Percentiles rank a stretch among this genome's conserved stretches.
These are phyloP conservation scores for Mycena kentingensis DNA, from an alignment of 768 basidiomycete genomes.

Conservation along the genomic window DNA sequence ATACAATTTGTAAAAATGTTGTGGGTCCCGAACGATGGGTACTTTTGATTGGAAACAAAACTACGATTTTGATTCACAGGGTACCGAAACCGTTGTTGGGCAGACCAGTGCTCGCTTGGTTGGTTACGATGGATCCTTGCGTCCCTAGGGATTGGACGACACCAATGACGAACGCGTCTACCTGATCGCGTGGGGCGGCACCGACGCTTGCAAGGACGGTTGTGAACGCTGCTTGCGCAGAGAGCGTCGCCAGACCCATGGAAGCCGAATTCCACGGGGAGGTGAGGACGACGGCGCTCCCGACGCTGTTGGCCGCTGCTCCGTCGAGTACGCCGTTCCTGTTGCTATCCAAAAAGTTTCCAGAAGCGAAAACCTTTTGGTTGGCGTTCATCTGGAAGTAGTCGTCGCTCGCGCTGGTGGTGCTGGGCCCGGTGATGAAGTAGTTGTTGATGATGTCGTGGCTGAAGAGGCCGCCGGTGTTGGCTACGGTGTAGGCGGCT, in stretches of 20 bases:
- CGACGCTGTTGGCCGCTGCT: slow-evolving; percentile 23
- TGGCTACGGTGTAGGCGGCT: slow-evolving; percentile 26
- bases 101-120: slow-evolving; percentile 25
- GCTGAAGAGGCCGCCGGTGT: slow-evolving; percentile 24
- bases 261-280: slow-evolving; percentile 23
- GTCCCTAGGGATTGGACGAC: slow-evolving; percentile 24
- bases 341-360: slow-evolving; percentile 26
- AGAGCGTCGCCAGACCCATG: slow-evolving; percentile 20
- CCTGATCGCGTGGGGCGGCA: slow-evolving; percentile 24
- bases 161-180: slow-evolving; percentile 24
- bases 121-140: slow-evolving; percentile 22
- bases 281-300: slow-evolving; percentile 19
- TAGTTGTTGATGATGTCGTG: slow-evolving; percentile 28
- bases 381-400: slow-evolving; percentile 29
- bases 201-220: slow-evolving; percentile 23
- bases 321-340: slow-evolving; percentile 26
- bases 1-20: slow-evolving; percentile 85
- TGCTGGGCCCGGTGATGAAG: slow-evolving; percentile 27
- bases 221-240: slow-evolving; percentile 22
- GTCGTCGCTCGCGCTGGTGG: slow-evolving; percentile 24
- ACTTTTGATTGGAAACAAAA: too few relatives aligned
- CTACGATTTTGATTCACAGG: slow-evolving; percentile 20
- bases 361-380: slow-evolving; percentile 25
- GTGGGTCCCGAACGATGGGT: too few relatives aligned
- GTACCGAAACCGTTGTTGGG: slow-evolving; percentile 27